Evolutionary conservation across 2,329 filamentous ascomycete genomes (phyloP), one percentile per base, ranked within the genome.

Genomic region (Aspergillus awamori): DNA sequence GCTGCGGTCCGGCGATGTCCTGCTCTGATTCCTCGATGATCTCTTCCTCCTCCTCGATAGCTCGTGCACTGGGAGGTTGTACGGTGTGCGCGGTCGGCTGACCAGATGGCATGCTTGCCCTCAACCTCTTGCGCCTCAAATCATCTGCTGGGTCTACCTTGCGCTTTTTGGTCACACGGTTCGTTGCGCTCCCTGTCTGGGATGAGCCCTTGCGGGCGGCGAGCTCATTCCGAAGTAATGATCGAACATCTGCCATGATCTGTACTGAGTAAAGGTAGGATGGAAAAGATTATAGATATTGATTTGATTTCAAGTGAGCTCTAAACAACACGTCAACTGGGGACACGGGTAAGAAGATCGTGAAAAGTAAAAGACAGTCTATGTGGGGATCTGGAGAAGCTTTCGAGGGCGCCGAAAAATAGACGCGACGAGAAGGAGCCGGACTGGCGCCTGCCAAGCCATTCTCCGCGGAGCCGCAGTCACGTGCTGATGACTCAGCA

Each of bases 141-240:
- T 74, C 72, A 49, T 80, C 77, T 5, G 74, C 70, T 52, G 74
- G 71, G 41, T 80, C 78, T 54, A 82, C 80, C 70, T 86, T 87
- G 63, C 85, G 77, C 76, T 87, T 87, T 72, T 83, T 84, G 51
- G 74, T 79, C 45, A 73, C 69, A 61, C 75, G 75, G 59, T 70
- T 75, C 53, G 67, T 66, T 52, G 69, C 70, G 57, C 70, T 74
- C 62, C 74, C 69, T 61, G 73, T 65, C 57, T 89, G 82, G 4
- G 89, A 86, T 55, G 87, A 84, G 69, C 93, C 87, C 65, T 89
- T 86, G 60, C 92, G 87, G 63, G 89, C 85, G 59, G 87, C 87
- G 66, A 91, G 87, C 76, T 94, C 90, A 71, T 88, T 89, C 68
- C 91, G 90, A 60, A 96, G 84, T 53, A 96, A 85, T 38, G 90